Evolutionary conservation across 371 early-diverging fungal species (phyloP).

Genomic region (Mortierella polycephala): DNA sequence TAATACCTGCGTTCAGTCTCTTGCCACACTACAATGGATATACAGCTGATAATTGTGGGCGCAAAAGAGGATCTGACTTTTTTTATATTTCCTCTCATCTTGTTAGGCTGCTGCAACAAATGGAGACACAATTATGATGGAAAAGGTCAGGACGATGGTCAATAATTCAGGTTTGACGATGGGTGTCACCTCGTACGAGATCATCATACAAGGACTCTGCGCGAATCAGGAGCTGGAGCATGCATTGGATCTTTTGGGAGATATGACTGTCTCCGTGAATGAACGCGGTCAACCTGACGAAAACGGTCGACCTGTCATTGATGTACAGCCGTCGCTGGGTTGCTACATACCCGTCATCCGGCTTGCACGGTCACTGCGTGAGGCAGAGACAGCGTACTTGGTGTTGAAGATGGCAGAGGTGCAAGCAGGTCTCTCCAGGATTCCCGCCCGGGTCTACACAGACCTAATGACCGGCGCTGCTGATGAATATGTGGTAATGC

Average conservation of each 20-base stretch:
- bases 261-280: conserved; percentile 58
- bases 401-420: conserved; percentile 65
- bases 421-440: conserved; percentile 53
- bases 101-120: conserved; percentile 49
- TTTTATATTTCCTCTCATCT: neutral
- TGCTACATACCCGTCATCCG: conserved; percentile 57
- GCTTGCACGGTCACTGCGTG: conserved; percentile 53
- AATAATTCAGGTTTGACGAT: conserved; percentile 50
- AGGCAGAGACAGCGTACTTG: conserved; percentile 57
- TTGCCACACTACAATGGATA: neutral
- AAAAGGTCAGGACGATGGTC: conserved; percentile 52
- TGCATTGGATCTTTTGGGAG: conserved; percentile 61
- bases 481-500: conserved; percentile 56
- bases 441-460: conserved; percentile 58
- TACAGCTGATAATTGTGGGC: no score
- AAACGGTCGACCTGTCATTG: conserved; percentile 36
- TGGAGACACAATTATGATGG: conserved; percentile 36
- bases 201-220: conserved; percentile 59
- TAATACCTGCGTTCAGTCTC: conserved; percentile 2
- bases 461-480: conserved; percentile 63
- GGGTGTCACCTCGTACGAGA: conserved; percentile 56
- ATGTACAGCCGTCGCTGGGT: conserved; percentile 52
- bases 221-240: conserved; percentile 56
- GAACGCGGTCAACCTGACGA: conserved; percentile 48
- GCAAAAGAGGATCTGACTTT: neutral